These are phyloP conservation scores for Talaromyces proteolyticus DNA, from an alignment of 495 filamentous ascomycete genomes.

Conservation along the genomic window DNA sequence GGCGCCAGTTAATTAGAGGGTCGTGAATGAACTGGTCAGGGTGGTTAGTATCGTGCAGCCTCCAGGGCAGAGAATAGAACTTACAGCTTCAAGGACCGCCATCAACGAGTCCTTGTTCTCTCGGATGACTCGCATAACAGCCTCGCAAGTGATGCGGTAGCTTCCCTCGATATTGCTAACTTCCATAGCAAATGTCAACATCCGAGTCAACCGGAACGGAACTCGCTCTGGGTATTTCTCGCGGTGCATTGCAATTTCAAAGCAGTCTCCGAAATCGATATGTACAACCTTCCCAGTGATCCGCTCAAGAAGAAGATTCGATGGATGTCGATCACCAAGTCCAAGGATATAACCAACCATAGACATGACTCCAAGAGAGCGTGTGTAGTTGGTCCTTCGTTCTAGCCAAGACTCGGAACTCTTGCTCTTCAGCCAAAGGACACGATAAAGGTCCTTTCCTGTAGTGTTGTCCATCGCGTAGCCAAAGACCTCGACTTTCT, in stretches of 20 bases:
- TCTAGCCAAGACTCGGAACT: slow-evolving; percentile 97
- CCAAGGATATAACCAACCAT: slow-evolving; percentile 99
- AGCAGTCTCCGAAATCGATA: slow-evolving; percentile 98
- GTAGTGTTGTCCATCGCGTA: slow-evolving; percentile 99
- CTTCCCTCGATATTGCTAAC: slow-evolving; percentile 98
- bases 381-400: slow-evolving; percentile 93
- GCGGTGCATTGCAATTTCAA: slow-evolving; percentile 98
- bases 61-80: slow-evolving; percentile 23
- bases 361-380: slow-evolving; percentile 97
- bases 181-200: slow-evolving; percentile 99
- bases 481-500: slow-evolving; percentile 98
- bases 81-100: slow-evolving; percentile 95
- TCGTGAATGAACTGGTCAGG: slow-evolving; percentile 86
- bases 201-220: slow-evolving; percentile 93
- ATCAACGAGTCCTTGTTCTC: slow-evolving; percentile 98
- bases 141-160: slow-evolving; percentile 95
- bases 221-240: slow-evolving; percentile 98
- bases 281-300: slow-evolving; percentile 95
- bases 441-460: slow-evolving; percentile 94
- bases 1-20: slow-evolving; percentile 92
- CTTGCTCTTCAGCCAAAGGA: slow-evolving; percentile 97
- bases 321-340: slow-evolving; percentile 92
- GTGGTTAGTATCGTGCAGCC: slow-evolving; percentile 6
- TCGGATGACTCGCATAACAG: slow-evolving; percentile 93
- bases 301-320: slow-evolving; percentile 93